A percentile compares a stretch with the other conserved stretches of the same genome.
These are phyloP conservation scores for Yarrowia keelungensis DNA, from an alignment of 805 yeast genomes.

Conservation along the genomic window DNA sequence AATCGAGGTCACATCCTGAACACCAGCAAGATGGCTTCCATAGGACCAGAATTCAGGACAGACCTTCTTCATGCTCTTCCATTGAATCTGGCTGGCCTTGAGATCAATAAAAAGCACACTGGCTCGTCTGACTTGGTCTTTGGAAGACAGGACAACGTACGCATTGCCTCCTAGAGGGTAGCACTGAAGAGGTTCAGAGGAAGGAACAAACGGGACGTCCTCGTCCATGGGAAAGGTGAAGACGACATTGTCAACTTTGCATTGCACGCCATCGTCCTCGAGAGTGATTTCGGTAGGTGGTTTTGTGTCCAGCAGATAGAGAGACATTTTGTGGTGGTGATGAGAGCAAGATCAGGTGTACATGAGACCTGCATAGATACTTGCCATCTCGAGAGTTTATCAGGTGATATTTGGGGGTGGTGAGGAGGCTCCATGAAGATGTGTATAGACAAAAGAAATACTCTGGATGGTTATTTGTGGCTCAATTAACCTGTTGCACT, in stretches of 20 bases:
- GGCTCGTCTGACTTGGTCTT: slow-evolving; percentile 19
- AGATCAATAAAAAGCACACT: slow-evolving; percentile 22
- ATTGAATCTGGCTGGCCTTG: slow-evolving; percentile 11
- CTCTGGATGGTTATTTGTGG: too few relatives aligned
- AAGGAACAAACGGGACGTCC: slow-evolving; percentile 20
- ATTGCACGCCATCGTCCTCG: slow-evolving; percentile 9
- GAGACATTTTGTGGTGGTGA: neutral
- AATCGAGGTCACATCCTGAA: slow-evolving; percentile 6
- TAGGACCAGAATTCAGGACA: slow-evolving; percentile 33
- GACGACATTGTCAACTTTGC: slow-evolving; percentile 29
- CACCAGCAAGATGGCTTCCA: slow-evolving; percentile 21
- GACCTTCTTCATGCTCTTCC: slow-evolving; percentile 30
- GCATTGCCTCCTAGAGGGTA: slow-evolving; percentile 14
- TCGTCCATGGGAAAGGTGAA: slow-evolving; percentile 12
- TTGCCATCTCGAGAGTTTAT: slow-evolving; percentile 8
- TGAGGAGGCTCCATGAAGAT: neutral
- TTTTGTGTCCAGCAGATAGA: slow-evolving; percentile 12
- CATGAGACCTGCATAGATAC: slow-evolving; percentile 14
- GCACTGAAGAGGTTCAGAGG: slow-evolving; percentile 22
- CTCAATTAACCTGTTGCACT: too few relatives aligned
- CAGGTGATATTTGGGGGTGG: neutral
- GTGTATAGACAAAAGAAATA: too few relatives aligned
- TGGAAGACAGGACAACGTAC: slow-evolving; percentile 11
- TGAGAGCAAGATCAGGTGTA: slow-evolving; percentile 8
- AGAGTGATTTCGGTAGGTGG: slow-evolving; percentile 19